Base-by-base conservation (phyloP, 495 filamentous ascomycete species). In the Aspergillus coremiiformis region DNA sequence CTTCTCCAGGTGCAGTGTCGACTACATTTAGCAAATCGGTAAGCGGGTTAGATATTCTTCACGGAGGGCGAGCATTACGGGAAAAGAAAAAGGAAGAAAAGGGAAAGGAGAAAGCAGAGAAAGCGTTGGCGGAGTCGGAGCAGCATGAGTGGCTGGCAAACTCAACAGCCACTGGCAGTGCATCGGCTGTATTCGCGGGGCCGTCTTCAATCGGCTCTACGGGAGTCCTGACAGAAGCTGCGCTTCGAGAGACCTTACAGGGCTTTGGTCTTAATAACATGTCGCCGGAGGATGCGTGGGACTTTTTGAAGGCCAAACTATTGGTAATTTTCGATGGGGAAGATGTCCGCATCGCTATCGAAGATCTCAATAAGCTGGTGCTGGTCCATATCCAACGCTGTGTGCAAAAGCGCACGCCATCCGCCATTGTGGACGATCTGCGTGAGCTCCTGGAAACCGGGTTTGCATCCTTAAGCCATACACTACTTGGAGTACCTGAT, bases 281-380 rank as follows among this genome's bases (percentile, higher is more conserved):
- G 82, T 81, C 80, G 5, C 75, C 85, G 0, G 93, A 99, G 57
- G 90, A 96, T 64, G 92, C 90, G 6, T 99, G 94, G 94, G 89
- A 91, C 21, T 87, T 89, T 51, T 68, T 99, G n/a, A 93, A 92
- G 57, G 84, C 86, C 0, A 90, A 89, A 53, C 63, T 97, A n/a
- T 75, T 97, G 10, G 81, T 88, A 42, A 84, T 96, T 12, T 99
- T 99, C 60, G 88, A 96, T 57, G 91, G 88, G 9, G 94, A 96
- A 58, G 87, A 95, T 55, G 76, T 96, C 5, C 79, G 89, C 12
- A 78, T 91, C 39, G 90, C 92, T 0, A 86, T 99, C 15, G 94
- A 99, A 64, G 94, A 97, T 60, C 80, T 97, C 53, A 99, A 99
- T 63, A 82, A 84, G 39, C 78, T 96, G 10, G 91, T 96, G 1